Evolutionary conservation across 192 early-diverging fungal species (phyloP), one percentile per base, ranked within the genome.

Genomic region (Gigaspora rosea): DNA sequence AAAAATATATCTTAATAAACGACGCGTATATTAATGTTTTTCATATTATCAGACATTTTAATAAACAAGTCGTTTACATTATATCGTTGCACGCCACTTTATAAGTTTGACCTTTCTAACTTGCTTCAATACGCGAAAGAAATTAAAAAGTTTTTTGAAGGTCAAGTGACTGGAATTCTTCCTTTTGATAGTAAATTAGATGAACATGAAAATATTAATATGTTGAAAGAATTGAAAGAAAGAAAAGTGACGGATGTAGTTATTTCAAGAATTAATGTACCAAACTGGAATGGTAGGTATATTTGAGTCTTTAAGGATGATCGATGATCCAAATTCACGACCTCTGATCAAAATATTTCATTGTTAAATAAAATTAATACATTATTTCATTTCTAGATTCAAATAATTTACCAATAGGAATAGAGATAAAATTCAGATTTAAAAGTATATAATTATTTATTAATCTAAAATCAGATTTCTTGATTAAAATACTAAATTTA

Each of bases 31-130:
- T 2, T 32, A 13, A 12, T 32, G 1, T 32, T 11, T 59, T 59
- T 62, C 10, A 0, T 62, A 32, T 13, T n/a, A 62, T 18, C 27
- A 69, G 67, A 69, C 46, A 20, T 69, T 50, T 50, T 69, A 46
- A 50, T 50, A 50, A 69, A 69, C 18, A 48, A 69, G 46, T 10
- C 48, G 2, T 69, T 69, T 50, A 46, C 18, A 22, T 50, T 69
- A 50, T 50, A 69, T 69, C 67, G 67, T n/a, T 69, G 67, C 12
- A 69, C 67, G 46, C 67, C 67, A 46, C 46, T 69, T 49, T 69
- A 69, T 22, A 69, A 69, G 46, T 69, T 69, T 6, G 46, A 69
- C 4, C 41, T 6, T 3, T 46, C 7, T 49, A 49, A 47, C 10
- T 46, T 69, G 13, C 8, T 18, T 12, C 41, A 49, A 50, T 69